Conservation (phyloP, 257 asterid species). For the Solanum pinnatisectum region DNA sequence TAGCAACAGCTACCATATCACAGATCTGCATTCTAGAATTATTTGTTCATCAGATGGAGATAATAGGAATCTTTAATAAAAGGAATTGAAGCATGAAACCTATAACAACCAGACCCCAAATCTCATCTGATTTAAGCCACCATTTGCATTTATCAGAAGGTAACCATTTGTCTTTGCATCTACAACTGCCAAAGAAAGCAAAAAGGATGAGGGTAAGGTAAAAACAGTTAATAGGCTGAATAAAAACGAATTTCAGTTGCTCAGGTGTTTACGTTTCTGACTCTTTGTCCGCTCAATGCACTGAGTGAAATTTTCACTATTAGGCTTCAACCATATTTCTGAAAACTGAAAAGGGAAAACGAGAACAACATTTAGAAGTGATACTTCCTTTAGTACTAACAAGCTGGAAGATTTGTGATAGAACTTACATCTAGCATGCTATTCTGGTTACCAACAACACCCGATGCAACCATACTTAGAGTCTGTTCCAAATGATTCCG, state of each 20-base stretch:
- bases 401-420: background rate
- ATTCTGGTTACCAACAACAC: constrained; percentile 30
- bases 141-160: constrained; percentile 84
- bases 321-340: constrained; percentile 83
- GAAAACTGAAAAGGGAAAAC: constrained; percentile 39
- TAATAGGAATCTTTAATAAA: constrained; percentile 4
- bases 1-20: constrained; percentile 98
- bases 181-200: constrained; percentile 36
- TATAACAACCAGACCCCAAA: constrained; percentile 90
- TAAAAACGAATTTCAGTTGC: background rate
- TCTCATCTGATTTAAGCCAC: constrained; percentile 99
- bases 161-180: constrained; percentile 71
- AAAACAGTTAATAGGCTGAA: background rate
- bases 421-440: constrained; percentile 42
- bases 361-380: background rate
- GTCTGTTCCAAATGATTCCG: constrained; percentile 43
- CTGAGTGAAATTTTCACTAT: constrained; percentile 68
- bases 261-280: constrained; percentile 51
- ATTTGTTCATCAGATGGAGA: constrained; percentile 46
- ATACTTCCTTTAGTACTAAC: background rate
- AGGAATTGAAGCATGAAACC: constrained; percentile 14
- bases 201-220: background rate
- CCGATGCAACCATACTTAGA: constrained; percentile 41
- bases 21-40: constrained; percentile 95
- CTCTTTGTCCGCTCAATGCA: constrained; percentile 67